Conservation (phyloP, 768 basidiomycete species). For the Russula griseocarnosa region DNA sequence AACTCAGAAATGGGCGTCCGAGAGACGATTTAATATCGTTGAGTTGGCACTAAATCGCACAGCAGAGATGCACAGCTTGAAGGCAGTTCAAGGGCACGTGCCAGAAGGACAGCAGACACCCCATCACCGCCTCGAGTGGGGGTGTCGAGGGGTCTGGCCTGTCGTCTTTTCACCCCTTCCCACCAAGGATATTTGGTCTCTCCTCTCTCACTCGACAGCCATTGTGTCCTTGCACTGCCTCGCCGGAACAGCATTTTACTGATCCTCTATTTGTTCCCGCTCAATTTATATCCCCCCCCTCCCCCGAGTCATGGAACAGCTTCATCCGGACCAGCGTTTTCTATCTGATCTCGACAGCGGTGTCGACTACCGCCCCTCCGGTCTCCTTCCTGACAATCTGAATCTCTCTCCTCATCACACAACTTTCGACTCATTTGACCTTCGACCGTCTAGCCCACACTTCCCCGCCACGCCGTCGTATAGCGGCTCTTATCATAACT, state of each 20-base stretch:
- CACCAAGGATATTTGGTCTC: neutral
- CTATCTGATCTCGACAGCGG: constrained; percentile 23
- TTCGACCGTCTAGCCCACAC: constrained; percentile 37
- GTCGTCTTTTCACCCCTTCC: neutral
- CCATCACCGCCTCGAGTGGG: neutral
- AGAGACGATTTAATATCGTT: neutral
- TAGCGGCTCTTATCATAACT: constrained; percentile 66
- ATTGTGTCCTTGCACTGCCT: constrained; percentile 13
- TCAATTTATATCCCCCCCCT: constrained; percentile 14
- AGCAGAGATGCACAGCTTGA: neutral
- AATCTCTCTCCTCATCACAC: constrained; percentile 37
- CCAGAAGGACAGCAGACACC: neutral
- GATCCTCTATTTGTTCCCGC: constrained; percentile 8
- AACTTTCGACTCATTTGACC: constrained; percentile 34
- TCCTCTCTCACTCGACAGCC: neutral
- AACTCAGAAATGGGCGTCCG: neutral
- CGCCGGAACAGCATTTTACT: constrained; percentile 16
- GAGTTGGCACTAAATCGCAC: neutral
- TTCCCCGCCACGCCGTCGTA: constrained; percentile 54
- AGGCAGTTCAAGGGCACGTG: neutral
- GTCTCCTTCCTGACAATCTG: constrained; percentile 29
- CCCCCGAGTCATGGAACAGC: constrained; percentile 17
- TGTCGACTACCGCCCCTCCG: constrained; percentile 15
- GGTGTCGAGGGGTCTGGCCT: constrained; percentile 6
- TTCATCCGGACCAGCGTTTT: constrained; percentile 24